Conservation (phyloP, 106 monocot species). For the Allium cepa region DNA sequence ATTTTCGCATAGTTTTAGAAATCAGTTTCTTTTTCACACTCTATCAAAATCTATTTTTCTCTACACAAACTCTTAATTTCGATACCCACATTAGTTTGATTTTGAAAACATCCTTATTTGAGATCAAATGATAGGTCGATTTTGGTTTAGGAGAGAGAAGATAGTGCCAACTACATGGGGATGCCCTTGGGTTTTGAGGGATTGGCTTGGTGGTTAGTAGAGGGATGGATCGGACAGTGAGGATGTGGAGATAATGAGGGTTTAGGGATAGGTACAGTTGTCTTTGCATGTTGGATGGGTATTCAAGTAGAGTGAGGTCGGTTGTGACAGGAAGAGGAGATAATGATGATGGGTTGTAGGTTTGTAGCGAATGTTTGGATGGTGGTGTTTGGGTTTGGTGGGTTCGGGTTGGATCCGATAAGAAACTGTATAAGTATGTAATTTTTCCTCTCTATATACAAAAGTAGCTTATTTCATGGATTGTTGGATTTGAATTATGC, state of each 20-base stretch:
- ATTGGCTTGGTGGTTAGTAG: constrained; percentile 22
- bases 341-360: constrained; percentile 13
- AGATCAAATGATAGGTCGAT: constrained; percentile 35
- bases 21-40: too few species aligned
- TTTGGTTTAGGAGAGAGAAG: constrained; percentile 42
- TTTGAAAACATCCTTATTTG: constrained; percentile 24
- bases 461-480: too few species aligned
- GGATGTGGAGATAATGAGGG: constrained; percentile 29
- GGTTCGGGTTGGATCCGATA: constrained; percentile 17
- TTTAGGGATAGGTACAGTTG: constrained; percentile 16
- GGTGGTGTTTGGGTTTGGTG: constrained; percentile 52
- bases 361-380: constrained; percentile 55
- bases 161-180: constrained; percentile 20
- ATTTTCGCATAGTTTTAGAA: too few species aligned
- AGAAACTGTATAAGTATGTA: neutral
- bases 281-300: constrained; percentile 33
- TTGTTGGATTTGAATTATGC: too few species aligned
- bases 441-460: too few species aligned
- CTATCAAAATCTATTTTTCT: too few species aligned
- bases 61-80: too few species aligned
- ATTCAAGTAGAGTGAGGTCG: constrained; percentile 31
- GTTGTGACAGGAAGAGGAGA: constrained; percentile 5
- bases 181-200: constrained; percentile 13
- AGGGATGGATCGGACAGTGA: constrained; percentile 35
- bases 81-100: too few species aligned